phyloP scores from a whole-genome alignment of 139 green algal species.

The Picocystis salinarum region DNA sequence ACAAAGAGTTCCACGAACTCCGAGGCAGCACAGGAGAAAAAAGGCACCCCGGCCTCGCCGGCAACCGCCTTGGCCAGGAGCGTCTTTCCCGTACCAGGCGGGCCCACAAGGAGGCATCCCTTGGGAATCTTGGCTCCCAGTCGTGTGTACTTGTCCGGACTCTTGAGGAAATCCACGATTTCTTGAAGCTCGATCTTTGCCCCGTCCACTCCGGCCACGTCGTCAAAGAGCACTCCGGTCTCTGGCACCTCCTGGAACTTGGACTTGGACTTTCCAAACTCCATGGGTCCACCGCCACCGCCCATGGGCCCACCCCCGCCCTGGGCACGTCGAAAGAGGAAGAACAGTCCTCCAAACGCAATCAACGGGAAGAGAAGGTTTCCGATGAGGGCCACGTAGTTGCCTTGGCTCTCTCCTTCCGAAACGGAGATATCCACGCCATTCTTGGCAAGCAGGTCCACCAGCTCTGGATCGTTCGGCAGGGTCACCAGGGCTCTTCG shows the following conservation, averaged over 20 bases:
- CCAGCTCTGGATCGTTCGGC: constrained; percentile 75
- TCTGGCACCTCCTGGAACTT: constrained; percentile 99
- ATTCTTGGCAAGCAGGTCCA: constrained; percentile 74
- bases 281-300: constrained; percentile 74
- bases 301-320: constrained; percentile 28
- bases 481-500: constrained; percentile 50
- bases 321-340: constrained; percentile 70
- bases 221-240: constrained; percentile 89
- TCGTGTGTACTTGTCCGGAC: constrained; percentile 44
- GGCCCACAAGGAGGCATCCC: constrained; percentile 63
- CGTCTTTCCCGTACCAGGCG: constrained; percentile 83
- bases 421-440: constrained; percentile 81
- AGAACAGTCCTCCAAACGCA: constrained; percentile 94
- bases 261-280: constrained; percentile 90
- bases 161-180: constrained; percentile 33
- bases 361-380: constrained; percentile 98
- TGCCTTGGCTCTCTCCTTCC: constrained; percentile 74
- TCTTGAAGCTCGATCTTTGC: constrained; percentile 77
- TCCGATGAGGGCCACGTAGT: constrained; percentile 81
- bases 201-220: constrained; percentile 66
- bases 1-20: constrained; percentile 96
- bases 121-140: constrained; percentile 81
- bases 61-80: constrained; percentile 66
- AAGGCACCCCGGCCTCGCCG: constrained; percentile 88
- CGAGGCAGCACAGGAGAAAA: constrained; percentile 89